phyloP scores from a whole-genome alignment of 441 rosid genomes.

The Biscutella laevigata region DNA sequence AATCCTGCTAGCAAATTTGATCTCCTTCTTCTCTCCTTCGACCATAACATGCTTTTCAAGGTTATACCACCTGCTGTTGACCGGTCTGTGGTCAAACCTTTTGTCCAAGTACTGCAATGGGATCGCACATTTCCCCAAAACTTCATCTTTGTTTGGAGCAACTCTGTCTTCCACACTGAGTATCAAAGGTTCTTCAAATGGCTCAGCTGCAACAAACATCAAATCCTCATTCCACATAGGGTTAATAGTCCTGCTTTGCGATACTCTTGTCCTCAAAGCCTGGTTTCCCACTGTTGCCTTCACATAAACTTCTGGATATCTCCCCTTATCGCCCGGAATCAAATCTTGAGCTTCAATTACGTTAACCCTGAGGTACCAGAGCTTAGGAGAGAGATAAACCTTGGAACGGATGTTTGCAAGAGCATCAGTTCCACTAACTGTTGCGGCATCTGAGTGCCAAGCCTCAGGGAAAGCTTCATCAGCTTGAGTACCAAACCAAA shows the following conservation, averaged over 20 bases:
- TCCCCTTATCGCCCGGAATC: slow-evolving; percentile 51
- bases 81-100: slow-evolving; percentile 72
- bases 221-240: slow-evolving; percentile 96
- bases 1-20: slow-evolving; percentile 75
- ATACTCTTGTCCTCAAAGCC: slow-evolving; percentile 53
- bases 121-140: slow-evolving; percentile 62
- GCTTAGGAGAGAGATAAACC: slow-evolving; percentile 91
- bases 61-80: slow-evolving; percentile 68
- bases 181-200: slow-evolving; percentile 75
- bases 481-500: slow-evolving; percentile 98
- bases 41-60: slow-evolving; percentile 66
- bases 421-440: slow-evolving; percentile 69
- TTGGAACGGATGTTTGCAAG: slow-evolving; percentile 79
- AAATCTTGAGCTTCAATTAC: slow-evolving; percentile 94
- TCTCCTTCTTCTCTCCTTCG: slow-evolving; percentile 78
- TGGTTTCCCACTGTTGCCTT: slow-evolving; percentile 64
- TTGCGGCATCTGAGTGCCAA: slow-evolving; percentile 97
- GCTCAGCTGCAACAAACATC: slow-evolving; percentile 94
- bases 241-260: slow-evolving; percentile 51
- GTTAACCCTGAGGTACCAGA: slow-evolving; percentile 92
- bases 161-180: slow-evolving; percentile 81
- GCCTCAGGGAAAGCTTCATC: slow-evolving; percentile 98
- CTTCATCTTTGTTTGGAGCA: slow-evolving; percentile 83
- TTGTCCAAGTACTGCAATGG: slow-evolving; percentile 48
- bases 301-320: slow-evolving; percentile 79